These are phyloP conservation scores for Hypoxylon cercidicola DNA, from an alignment of 495 filamentous ascomycete genomes.

Conservation along the genomic window DNA sequence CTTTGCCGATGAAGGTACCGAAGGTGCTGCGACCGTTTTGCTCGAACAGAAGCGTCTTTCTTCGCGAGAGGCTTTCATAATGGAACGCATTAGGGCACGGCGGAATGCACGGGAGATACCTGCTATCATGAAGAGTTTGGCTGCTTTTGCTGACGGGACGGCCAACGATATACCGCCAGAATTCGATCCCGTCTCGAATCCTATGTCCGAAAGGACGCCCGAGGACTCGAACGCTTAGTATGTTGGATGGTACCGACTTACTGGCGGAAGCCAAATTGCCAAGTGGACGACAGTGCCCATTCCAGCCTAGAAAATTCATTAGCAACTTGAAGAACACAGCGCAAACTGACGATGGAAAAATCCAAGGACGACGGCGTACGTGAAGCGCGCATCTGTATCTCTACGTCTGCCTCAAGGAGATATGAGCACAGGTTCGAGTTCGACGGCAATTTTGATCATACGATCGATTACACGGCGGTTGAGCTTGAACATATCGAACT, in stretches of 20 bases:
- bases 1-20: constrained; percentile 28
- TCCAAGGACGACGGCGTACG: background rate
- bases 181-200: background rate
- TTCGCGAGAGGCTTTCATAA: constrained; percentile 24
- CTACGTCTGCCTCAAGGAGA: background rate
- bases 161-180: constrained; percentile 1
- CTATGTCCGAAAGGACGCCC: background rate
- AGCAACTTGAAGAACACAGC: background rate
- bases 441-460: background rate
- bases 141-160: constrained; percentile 37
- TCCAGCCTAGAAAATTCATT: no score
- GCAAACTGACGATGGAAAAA: background rate
- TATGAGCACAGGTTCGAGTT: background rate
- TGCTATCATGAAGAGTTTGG: constrained; percentile 47
- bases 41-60: constrained; percentile 37
- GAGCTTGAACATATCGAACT: no score
- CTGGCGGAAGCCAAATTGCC: no score
- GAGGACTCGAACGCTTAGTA: background rate
- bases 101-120: constrained; percentile 34
- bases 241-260: background rate
- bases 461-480: no score
- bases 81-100: constrained; percentile 42
- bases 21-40: constrained; percentile 36
- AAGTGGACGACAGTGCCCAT: background rate
- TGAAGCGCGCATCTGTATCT: background rate